Evolutionary conservation across 2,329 filamentous ascomycete species (phyloP), one percentile per base, ranked within the genome.

Genomic region (Phyllosticta citriasiana): DNA sequence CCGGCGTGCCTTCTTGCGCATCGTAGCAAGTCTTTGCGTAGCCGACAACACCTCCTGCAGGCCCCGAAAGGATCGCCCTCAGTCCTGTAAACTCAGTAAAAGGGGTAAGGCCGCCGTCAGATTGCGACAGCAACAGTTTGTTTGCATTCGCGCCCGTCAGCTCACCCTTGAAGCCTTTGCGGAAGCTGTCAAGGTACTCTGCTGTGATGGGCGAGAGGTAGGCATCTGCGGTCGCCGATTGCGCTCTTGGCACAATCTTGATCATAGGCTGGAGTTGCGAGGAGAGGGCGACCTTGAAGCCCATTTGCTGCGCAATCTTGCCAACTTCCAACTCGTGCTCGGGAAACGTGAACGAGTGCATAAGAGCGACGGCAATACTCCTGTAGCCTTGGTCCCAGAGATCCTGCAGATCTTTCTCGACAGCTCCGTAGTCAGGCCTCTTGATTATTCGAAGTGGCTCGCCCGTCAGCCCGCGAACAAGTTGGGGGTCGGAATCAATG

Each of bases 21-120:
- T 97, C 92, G 71, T 93, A 97, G 1, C 88, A 94, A 0, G 92
- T 97, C 22, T 92, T 84, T n/a, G 92, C 91, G 72, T 96, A 96
- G 3, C 92, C 92, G 0, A 96, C 91, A 0, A 96, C 92, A 47
- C 92, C 92, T 33, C 91, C 92, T n/a, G 92, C 92, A 1, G 92
- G 92, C 0, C 92, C 92, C 0, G 90, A 95, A 2, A 97, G 72
- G 63, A 97, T 95, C 2, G 91, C 91, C 67, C 88, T 86, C 4
- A 96, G 76, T 0, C 92, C 92, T 0, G 89, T 91, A 69, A 97
- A 96, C 19, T 60, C 40, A 14, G 58, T 60, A 24, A 60, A 60
- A 16, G 58, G 58, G 26, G 58, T 60, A 25, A 60, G 40, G 1
- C 83, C 83, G 26, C 89, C 90, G 65, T 95, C 89, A 8, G 88